Conservation (phyloP, 257 asterid species). For the Anisodus acutangulus region DNA sequence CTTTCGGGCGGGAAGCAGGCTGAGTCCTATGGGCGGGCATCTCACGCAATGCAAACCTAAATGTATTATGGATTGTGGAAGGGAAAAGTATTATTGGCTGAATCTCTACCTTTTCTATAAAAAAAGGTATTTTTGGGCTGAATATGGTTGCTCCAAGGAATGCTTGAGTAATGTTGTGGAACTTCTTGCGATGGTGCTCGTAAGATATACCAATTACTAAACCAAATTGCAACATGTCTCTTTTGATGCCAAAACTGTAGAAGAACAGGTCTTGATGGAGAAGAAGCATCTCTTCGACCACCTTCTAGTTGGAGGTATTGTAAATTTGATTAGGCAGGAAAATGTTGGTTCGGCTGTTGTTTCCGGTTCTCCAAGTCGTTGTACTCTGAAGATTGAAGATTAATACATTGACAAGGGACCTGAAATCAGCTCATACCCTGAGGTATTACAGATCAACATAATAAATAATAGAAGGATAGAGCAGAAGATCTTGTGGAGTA, state of each 20-base stretch:
- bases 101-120: not conserved
- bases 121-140: not conserved
- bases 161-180: constrained; percentile 7
- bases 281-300: not conserved
- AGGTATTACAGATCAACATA: not conserved
- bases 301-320: constrained; percentile 5
- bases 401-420: not conserved
- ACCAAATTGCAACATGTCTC: not conserved
- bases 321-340: constrained; percentile 8
- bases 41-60: not conserved
- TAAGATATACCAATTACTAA: not conserved
- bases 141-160: constrained; percentile 21
- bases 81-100: not conserved
- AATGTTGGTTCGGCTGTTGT: not conserved
- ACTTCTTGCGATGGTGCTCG: not conserved
- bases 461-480: constrained; percentile 5
- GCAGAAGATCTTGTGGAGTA: not conserved
- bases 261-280: constrained; percentile 19
- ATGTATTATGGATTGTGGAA: constrained; percentile 14
- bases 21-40: too few species aligned
- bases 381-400: not conserved
- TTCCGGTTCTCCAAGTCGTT: not conserved
- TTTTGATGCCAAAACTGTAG: not conserved
- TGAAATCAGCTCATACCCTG: not conserved
- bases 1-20: too few species aligned